phyloP scores from a whole-genome alignment of 257 asterid genomes.

The Petrea volubilis region DNA sequence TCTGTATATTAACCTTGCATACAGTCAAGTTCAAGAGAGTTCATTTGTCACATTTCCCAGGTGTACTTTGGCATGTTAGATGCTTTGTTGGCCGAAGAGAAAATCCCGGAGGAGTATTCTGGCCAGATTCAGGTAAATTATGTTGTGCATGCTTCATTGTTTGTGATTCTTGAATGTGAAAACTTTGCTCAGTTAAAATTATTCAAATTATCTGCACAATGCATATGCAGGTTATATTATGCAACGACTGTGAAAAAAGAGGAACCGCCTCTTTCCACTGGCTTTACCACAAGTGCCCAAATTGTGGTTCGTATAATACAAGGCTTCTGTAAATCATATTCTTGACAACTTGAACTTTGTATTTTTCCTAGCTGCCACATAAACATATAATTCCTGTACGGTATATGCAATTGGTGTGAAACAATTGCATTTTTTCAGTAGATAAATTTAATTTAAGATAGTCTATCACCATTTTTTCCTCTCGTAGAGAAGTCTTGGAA shows the following conservation, averaged over 20 bases:
- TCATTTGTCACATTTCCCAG: slow-evolving; percentile 38
- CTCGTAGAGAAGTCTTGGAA: slow-evolving; percentile 31
- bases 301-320: slow-evolving; percentile 84
- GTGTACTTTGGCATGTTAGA: slow-evolving; percentile 78
- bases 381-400: slow-evolving; percentile 14
- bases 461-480: slow-evolving; percentile 27
- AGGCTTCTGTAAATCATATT: slow-evolving; percentile 53
- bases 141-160: slow-evolving; percentile 12
- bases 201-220: slow-evolving; percentile 7
- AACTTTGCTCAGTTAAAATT: not conserved
- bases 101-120: slow-evolving; percentile 77
- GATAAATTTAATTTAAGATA: slow-evolving; percentile 23
- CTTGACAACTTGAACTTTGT: slow-evolving; percentile 24
- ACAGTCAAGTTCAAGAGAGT: not conserved
- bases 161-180: slow-evolving; percentile 16
- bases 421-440: slow-evolving; percentile 15
- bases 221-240: slow-evolving; percentile 64
- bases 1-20: not conserved
- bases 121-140: slow-evolving; percentile 65
- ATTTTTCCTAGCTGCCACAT: slow-evolving; percentile 5
- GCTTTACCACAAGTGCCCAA: slow-evolving; percentile 79
- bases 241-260: slow-evolving; percentile 85
- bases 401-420: slow-evolving; percentile 19
- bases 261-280: slow-evolving; percentile 79
- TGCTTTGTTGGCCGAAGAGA: slow-evolving; percentile 75